Evolutionary conservation across 306 rosid genomes (phyloP).

Genomic region (Vigna reflexopilosa): DNA sequence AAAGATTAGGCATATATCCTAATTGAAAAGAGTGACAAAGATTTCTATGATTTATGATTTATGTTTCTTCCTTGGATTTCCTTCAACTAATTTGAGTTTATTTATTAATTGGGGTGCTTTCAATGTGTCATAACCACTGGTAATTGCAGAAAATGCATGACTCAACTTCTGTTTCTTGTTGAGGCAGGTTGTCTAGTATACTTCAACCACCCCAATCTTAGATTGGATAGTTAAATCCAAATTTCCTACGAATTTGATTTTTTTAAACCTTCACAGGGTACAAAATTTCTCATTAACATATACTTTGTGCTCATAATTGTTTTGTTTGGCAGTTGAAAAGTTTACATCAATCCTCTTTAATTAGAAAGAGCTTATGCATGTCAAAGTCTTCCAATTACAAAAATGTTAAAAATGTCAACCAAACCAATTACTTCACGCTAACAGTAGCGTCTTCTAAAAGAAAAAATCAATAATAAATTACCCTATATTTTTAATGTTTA

Average conservation of each 20-base stretch:
- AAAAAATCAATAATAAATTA: constrained; percentile 26
- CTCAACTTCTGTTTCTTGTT: constrained; percentile 45
- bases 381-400: constrained; percentile 45
- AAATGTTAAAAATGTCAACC: constrained; percentile 47
- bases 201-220: constrained; percentile 46
- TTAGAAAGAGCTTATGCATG: neutral
- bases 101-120: constrained; percentile 46
- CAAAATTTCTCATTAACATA: constrained; percentile 16
- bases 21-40: constrained; percentile 37
- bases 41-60: constrained; percentile 41
- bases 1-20: neutral
- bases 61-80: constrained; percentile 36
- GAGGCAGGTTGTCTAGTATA: constrained; percentile 19
- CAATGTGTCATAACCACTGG: constrained; percentile 45
- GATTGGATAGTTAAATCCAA: constrained; percentile 29
- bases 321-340: constrained; percentile 45
- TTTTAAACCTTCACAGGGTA: neutral
- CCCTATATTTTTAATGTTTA: neutral
- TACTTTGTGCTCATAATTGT: constrained; percentile 3
- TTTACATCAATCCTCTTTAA: constrained; percentile 39
- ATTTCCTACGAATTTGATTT: neutral
- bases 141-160: constrained; percentile 31
- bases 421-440: constrained; percentile 47
- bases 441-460: constrained; percentile 39
- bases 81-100: constrained; percentile 29